Conservation (phyloP, 2,329 filamentous ascomycete genomes). For the Ophiostoma fasciatum region DNA sequence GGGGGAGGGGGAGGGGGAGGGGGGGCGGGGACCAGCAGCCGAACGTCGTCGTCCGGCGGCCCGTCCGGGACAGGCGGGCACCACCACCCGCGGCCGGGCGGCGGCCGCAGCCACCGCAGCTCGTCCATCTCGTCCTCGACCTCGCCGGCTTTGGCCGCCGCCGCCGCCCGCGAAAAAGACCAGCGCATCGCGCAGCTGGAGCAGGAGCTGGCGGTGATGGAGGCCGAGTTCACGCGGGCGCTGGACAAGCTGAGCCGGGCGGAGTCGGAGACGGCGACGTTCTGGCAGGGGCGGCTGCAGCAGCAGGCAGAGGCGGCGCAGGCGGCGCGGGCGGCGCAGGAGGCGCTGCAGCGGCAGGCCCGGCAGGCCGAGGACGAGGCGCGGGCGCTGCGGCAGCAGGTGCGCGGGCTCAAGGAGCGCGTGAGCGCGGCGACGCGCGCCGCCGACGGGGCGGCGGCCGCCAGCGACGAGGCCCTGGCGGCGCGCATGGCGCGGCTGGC, state of each 20-base stretch:
- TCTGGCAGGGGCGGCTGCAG: slow-evolving; percentile 35
- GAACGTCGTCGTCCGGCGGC: too few species aligned
- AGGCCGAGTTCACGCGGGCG: slow-evolving; percentile 36
- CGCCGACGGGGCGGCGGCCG: slow-evolving; percentile 34
- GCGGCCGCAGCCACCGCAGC: slow-evolving; percentile 8
- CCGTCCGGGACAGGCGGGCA: too few species aligned
- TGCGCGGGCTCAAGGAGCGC: slow-evolving; percentile 55
- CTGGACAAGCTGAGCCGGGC: slow-evolving; percentile 36
- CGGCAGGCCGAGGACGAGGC: slow-evolving; percentile 41
- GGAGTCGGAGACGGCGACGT: slow-evolving; percentile 39
- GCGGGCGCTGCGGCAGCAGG: slow-evolving; percentile 38
- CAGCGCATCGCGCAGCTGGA: slow-evolving; percentile 36
- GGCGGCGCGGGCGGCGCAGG: slow-evolving; percentile 33
- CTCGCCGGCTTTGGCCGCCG: slow-evolving; percentile 8
- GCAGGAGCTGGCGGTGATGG: slow-evolving; percentile 36
- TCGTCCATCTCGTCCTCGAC: too few species aligned
- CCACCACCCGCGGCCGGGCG: too few species aligned
- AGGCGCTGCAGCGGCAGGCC: slow-evolving; percentile 30
- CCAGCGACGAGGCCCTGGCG: slow-evolving; percentile 51
- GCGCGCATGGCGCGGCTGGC: slow-evolving; percentile 46
- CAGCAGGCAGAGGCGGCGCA: too few species aligned
- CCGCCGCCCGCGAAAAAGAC: slow-evolving; percentile 29
- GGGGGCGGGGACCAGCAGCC: too few species aligned
- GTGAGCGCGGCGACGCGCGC: slow-evolving; percentile 51
- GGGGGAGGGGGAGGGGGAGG: too few species aligned